Evolutionary conservation across 2,329 filamentous ascomycete species (phyloP).

Genomic region (Davidsoniella virescens): DNA sequence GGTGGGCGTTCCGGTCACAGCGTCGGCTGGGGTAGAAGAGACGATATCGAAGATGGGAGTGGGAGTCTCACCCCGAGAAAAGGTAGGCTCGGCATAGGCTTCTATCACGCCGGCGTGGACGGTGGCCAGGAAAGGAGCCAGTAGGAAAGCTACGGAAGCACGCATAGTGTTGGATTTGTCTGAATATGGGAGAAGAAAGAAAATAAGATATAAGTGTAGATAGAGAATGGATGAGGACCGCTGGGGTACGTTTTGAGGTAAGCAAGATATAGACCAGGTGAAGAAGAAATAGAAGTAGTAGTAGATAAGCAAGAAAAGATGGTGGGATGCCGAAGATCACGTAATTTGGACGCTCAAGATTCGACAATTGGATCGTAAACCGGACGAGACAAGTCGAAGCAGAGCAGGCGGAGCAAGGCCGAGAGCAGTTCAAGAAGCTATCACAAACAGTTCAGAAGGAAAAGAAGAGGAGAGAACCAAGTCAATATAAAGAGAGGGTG

Average conservation of each 20-base stretch:
- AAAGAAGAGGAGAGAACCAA: not conserved
- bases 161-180: conserved; percentile 2
- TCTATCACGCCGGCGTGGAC: conserved; percentile 1
- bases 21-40: not conserved
- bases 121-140: conserved; percentile 5
- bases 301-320: not conserved
- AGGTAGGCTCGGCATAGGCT: conserved; percentile 6
- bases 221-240: not conserved
- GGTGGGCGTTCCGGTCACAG: not conserved
- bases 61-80: conserved; percentile 6
- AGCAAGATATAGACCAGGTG: not conserved
- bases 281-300: not conserved
- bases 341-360: not conserved
- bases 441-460: not conserved
- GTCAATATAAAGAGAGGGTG: conserved; percentile 1
- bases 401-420: not conserved
- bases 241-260: not conserved
- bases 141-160: conserved; percentile 1
- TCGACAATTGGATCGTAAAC: not conserved
- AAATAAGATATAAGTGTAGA: not conserved
- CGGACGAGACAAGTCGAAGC: not conserved
- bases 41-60: conserved; percentile 11
- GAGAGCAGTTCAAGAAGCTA: not conserved
- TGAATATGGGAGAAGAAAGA: not conserved
- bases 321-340: not conserved